phyloP scores from a whole-genome alignment of 2,329 filamentous ascomycete species.

The Diplodia scrobiculata region DNA sequence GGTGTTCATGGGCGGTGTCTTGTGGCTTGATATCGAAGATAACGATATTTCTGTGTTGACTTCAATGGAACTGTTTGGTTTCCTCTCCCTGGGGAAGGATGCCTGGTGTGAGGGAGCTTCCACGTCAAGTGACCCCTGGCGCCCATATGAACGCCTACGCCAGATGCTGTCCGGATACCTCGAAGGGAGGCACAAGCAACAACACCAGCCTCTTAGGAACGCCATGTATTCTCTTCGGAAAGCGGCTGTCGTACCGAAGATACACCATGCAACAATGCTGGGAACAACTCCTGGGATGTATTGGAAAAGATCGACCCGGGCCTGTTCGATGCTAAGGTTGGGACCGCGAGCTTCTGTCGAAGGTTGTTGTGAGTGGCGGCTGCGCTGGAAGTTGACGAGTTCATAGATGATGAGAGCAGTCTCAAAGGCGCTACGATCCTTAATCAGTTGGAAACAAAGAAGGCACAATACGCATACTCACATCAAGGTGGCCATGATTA shows the following conservation, averaged over 20 bases:
- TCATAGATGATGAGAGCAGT: conserved; percentile 16
- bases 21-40: not conserved
- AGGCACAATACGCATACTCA: not conserved
- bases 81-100: not conserved
- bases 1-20: not conserved
- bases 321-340: conserved; percentile 8
- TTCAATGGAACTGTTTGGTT: not conserved
- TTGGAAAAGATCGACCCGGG: conserved; percentile 16
- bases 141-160: not conserved
- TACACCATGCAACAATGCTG: conserved; percentile 15
- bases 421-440: conserved; percentile 13
- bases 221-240: conserved; percentile 19
- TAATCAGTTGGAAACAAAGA: not conserved
- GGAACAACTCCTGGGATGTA: conserved; percentile 18
- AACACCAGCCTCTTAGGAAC: not conserved
- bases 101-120: not conserved
- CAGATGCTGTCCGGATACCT: not conserved
- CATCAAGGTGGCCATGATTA: conserved; percentile 21
- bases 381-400: conserved; percentile 23
- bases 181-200: not conserved
- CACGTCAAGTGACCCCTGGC: conserved; percentile 1
- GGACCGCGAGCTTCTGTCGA: not conserved
- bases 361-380: not conserved
- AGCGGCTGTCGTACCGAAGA: conserved; percentile 15
- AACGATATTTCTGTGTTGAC: conserved; percentile 19